Percentiles rank a stretch among this genome's conserved stretches.
phyloP scores from a whole-genome alignment of 2,329 filamentous ascomycete genomes.

The Aspergillus chevalieri region DNA sequence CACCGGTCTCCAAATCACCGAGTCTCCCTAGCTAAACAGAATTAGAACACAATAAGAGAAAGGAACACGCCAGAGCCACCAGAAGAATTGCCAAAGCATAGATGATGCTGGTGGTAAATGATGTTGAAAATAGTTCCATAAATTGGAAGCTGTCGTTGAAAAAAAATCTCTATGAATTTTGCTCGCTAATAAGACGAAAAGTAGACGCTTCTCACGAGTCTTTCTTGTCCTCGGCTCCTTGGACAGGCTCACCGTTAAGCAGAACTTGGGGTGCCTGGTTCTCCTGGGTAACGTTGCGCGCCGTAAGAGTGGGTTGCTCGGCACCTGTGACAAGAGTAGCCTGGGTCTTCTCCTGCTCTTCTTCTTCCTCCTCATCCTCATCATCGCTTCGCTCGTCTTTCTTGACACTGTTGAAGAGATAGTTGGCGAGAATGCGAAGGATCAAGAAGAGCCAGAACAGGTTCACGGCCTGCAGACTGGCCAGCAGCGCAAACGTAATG shows the following conservation, averaged over 20 bases:
- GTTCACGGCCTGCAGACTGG: constrained; percentile 41
- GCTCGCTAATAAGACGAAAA: constrained; percentile 10
- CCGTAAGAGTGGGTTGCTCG: constrained; percentile 7
- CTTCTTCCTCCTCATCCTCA: constrained; percentile 39
- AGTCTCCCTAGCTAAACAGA: background rate
- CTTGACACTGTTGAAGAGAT: constrained; percentile 32
- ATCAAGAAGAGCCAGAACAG: constrained; percentile 44
- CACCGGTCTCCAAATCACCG: background rate
- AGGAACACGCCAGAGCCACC: background rate
- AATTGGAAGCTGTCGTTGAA: background rate
- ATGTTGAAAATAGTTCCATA: no score
- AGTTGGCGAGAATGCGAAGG: constrained; percentile 39
- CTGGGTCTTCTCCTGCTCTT: constrained; percentile 17
- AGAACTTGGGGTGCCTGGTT: constrained; percentile 30
- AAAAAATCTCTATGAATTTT: background rate
- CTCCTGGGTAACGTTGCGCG: constrained; percentile 22
- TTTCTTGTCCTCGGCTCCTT: constrained; percentile 19
- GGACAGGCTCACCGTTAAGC: constrained; percentile 35
- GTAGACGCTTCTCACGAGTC: constrained; percentile 6
- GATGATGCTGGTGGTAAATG: no score
- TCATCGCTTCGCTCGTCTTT: constrained; percentile 43
- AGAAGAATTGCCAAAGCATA: background rate
- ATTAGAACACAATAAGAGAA: background rate
- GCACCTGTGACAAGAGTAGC: constrained; percentile 22
- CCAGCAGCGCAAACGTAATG: constrained; percentile 41